phyloP scores from a whole-genome alignment of 257 asterid species.

The Linderniella brevidens region DNA sequence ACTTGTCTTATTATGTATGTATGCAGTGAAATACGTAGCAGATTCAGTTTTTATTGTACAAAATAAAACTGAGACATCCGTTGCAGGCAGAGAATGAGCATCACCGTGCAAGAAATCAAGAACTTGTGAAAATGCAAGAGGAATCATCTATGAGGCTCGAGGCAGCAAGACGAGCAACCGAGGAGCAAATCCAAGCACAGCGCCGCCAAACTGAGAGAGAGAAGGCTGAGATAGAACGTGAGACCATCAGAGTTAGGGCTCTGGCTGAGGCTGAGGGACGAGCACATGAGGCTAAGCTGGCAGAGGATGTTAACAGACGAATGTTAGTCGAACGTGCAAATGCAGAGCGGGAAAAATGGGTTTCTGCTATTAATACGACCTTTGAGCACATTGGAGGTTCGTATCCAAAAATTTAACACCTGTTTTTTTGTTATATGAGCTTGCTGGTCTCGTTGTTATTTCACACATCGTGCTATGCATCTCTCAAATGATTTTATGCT shows the following conservation, averaged over 20 bases:
- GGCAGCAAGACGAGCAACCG: conserved; percentile 85
- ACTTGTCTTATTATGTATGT: conserved; percentile 6
- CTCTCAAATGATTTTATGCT: too few species aligned
- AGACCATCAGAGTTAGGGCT: conserved; percentile 61
- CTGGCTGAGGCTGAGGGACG: conserved; percentile 93
- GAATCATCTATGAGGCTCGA: conserved; percentile 88
- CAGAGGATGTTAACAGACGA: conserved; percentile 79
- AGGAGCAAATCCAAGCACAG: conserved; percentile 92
- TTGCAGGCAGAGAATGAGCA: conserved; percentile 81
- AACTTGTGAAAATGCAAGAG: conserved; percentile 89
- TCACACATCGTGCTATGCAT: too few species aligned
- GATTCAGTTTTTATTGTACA: not conserved
- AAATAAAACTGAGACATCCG: not conserved
- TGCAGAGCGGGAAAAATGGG: conserved; percentile 96
- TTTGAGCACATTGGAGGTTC: conserved; percentile 94
- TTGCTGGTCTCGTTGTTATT: too few species aligned
- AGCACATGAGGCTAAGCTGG: conserved; percentile 89
- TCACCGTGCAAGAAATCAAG: conserved; percentile 79
- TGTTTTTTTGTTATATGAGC: too few species aligned
- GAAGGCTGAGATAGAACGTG: conserved; percentile 80
- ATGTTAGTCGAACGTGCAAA: conserved; percentile 67
- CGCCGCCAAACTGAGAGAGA: conserved; percentile 78
- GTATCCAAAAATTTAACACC: not conserved
- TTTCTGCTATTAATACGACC: conserved; percentile 80
- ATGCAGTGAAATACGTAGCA: conserved; percentile 1